Evolutionary conservation across 2,329 filamentous ascomycete species (phyloP).

Genomic region (Ophiostoma quercus): DNA sequence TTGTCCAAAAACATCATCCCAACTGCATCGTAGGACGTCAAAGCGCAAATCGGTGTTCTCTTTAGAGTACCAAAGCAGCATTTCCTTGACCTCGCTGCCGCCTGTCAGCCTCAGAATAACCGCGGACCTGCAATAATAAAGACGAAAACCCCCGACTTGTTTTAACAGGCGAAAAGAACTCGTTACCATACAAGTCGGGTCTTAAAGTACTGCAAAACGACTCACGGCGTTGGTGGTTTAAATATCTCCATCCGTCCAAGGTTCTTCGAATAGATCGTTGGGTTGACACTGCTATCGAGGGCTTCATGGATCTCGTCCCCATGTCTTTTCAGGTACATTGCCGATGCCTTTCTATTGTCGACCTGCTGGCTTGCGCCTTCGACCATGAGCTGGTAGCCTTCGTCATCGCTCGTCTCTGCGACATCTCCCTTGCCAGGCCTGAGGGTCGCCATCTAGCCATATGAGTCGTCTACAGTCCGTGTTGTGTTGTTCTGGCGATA

Average conservation of each 20-base stretch:
- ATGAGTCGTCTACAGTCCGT: neutral
- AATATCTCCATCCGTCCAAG: slow-evolving; percentile 11
- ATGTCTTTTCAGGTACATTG: slow-evolving; percentile 15
- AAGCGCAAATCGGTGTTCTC: slow-evolving; percentile 15
- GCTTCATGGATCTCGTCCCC: slow-evolving; percentile 21
- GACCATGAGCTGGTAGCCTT: slow-evolving; percentile 13
- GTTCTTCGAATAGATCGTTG: slow-evolving; percentile 14
- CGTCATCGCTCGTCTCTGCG: slow-evolving; percentile 19
- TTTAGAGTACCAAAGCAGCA: neutral
- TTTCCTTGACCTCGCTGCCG: neutral
- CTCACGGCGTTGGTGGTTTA: neutral
- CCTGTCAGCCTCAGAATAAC: neutral
- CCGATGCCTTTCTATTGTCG: slow-evolving; percentile 17
- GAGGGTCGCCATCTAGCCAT: neutral
- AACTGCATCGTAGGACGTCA: slow-evolving; percentile 19
- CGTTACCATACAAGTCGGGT: too few relatives aligned
- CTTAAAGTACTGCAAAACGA: neutral
- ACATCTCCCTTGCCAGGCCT: neutral
- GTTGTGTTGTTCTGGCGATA: neutral
- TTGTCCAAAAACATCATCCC: slow-evolving; percentile 21
- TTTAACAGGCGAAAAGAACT: too few relatives aligned
- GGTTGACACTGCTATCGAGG: slow-evolving; percentile 16
- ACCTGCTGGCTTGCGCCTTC: neutral
- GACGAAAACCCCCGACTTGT: neutral
- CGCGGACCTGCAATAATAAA: neutral